Conservation (phyloP, 2,329 filamentous ascomycete species). For the Phyllosticta citribraziliensis region DNA sequence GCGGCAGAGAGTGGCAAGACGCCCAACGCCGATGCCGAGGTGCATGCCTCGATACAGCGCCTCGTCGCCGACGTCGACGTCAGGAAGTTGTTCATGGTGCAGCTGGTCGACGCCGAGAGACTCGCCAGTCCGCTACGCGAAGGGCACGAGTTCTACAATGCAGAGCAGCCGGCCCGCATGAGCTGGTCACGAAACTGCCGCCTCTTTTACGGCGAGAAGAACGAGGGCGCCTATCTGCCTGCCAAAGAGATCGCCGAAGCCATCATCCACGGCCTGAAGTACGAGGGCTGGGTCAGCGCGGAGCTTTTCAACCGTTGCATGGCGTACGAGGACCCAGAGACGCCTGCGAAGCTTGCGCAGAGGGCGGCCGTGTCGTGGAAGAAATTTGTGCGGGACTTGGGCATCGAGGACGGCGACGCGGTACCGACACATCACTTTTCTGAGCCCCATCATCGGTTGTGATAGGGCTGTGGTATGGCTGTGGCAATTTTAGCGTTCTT, state of each 20-base stretch:
- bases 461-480: neutral
- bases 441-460: neutral
- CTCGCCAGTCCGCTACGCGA: constrained; percentile 47
- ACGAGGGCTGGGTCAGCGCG: constrained; percentile 59
- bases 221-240: constrained; percentile 58
- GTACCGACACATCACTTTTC: neutral
- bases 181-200: constrained; percentile 70
- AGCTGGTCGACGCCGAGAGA: constrained; percentile 64
- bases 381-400: constrained; percentile 35
- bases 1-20: constrained; percentile 42
- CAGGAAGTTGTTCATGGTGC: constrained; percentile 62
- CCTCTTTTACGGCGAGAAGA: constrained; percentile 55
- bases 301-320: constrained; percentile 59
- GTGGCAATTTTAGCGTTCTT: neutral
- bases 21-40: constrained; percentile 44
- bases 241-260: constrained; percentile 50
- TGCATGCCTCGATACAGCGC: constrained; percentile 45
- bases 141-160: constrained; percentile 49
- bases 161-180: constrained; percentile 55
- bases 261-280: constrained; percentile 55
- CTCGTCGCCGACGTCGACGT: constrained; percentile 49
- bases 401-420: constrained; percentile 1
- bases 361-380: constrained; percentile 44
- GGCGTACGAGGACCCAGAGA: constrained; percentile 40
- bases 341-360: constrained; percentile 46